These are phyloP conservation scores for Chlorella sp. DNA, from an alignment of 139 green algal species.

Conservation along the genomic window DNA sequence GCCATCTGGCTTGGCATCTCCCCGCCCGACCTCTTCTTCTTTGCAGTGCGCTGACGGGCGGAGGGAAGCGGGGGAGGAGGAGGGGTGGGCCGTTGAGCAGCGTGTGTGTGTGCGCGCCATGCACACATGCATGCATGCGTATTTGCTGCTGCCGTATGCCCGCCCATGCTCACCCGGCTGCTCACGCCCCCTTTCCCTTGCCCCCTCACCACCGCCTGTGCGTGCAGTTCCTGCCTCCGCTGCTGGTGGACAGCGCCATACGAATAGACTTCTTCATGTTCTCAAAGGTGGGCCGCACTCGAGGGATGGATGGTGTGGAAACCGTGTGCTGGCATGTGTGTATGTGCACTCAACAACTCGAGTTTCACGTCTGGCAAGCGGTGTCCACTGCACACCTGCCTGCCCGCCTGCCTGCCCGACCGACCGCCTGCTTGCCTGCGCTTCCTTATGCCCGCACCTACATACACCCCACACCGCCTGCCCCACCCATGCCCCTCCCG, in stretches of 20 bases:
- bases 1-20: constrained; percentile 84
- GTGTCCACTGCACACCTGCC: neutral
- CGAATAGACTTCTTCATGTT: constrained; percentile 92
- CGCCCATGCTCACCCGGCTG: neutral
- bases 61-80: neutral
- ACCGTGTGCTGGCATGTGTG: neutral
- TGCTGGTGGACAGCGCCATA: constrained; percentile 62
- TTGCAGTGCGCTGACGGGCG: neutral
- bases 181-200: neutral
- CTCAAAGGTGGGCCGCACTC: constrained; percentile 37
- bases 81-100: neutral
- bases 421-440: neutral
- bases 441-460: neutral
- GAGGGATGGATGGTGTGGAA: neutral
- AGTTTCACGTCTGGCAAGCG: too few species aligned
- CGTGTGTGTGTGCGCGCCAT: neutral
- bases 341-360: neutral
- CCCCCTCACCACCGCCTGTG: neutral
- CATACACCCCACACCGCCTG: neutral
- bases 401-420: neutral
- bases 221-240: constrained; percentile 77
- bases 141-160: neutral
- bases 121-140: neutral
- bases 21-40: constrained; percentile 31
- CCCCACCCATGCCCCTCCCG: neutral